Evolutionary conservation across 257 asterid species (phyloP), one percentile per base, ranked within the genome.

Genomic region (Fraxinus pennsylvanica): DNA sequence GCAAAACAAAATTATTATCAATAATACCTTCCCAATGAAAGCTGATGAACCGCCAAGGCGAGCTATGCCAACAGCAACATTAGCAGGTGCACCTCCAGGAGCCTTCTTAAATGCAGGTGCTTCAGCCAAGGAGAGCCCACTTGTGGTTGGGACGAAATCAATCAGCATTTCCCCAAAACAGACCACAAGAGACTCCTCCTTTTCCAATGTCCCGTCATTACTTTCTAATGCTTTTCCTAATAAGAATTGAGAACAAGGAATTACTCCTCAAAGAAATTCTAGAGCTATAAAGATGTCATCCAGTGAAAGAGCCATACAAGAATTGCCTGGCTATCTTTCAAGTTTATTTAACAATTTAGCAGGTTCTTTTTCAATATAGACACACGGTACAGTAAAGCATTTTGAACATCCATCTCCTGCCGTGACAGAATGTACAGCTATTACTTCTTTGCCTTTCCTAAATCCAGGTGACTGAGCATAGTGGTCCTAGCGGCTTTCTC

Each of bases 81-180:
- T 96, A 70, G 99, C 99, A 35, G 99, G 98, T n/a, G 98, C 99
- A 71, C 99, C 99, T 43, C 99, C 99, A 8, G 97, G 92, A 67
- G 99, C 98, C 86, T 96, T 93, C 86, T 96, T 96, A 65, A 96
- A 96, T 19, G 97, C 97, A 3, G 98, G 94, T 68, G 98, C 96
- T 83, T 93, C 98, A n/a, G 97, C 91, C 76, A 96, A 82, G 43
- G 98, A 85, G 70, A 96, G 90, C 19, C 98, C 99, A 82, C 91
- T 96, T 0, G 81, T 74, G 41, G 99, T 93, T 4, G 99, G 99
- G 70, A 96, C 99, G 22, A 96, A 96, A 90, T 93, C 99, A 73
- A 96, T 96, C n/a, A 96, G 88, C 96, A 96, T 89, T 85, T 96
- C 99, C 75, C 99, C 99, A 68, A 96, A 96, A 84, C 99, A 96